These are phyloP conservation scores for Fusarium ramigenum DNA, from an alignment of 2,329 filamentous ascomycete species.

Conservation along the genomic window DNA sequence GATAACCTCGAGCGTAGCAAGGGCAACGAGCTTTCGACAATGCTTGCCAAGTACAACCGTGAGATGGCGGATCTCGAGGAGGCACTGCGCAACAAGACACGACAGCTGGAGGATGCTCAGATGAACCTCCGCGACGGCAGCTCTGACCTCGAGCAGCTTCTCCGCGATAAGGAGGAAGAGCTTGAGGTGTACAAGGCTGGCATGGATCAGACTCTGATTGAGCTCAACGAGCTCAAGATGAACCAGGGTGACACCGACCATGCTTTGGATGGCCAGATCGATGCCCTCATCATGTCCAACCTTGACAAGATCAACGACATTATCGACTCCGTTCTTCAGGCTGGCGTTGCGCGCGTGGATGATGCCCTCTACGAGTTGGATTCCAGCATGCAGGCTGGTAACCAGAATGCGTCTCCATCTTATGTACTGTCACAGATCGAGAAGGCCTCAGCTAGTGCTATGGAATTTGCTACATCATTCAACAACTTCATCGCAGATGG, in stretches of 20 bases:
- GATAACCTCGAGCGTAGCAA: slow-evolving; percentile 94
- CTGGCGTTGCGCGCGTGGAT: slow-evolving; percentile 91
- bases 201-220: slow-evolving; percentile 94
- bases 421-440: slow-evolving; percentile 97
- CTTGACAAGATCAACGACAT: slow-evolving; percentile 96
- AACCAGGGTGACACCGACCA: slow-evolving; percentile 79
- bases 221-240: slow-evolving; percentile 87
- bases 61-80: slow-evolving; percentile 98
- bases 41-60: slow-evolving; percentile 95
- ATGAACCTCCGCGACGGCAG: slow-evolving; percentile 81
- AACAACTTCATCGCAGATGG: slow-evolving; percentile 99
- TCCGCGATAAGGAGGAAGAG: slow-evolving; percentile 96
- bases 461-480: slow-evolving; percentile 97
- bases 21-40: slow-evolving; percentile 91
- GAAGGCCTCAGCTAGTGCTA: slow-evolving; percentile 92
- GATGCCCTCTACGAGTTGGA: slow-evolving; percentile 97
- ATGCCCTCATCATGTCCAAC: slow-evolving; percentile 85
- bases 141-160: slow-evolving; percentile 83
- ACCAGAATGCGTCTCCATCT: slow-evolving; percentile 94
- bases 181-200: slow-evolving; percentile 97
- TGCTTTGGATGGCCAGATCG: slow-evolving; percentile 88
- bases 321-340: slow-evolving; percentile 94
- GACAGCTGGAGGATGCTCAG: slow-evolving; percentile 84
- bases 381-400: slow-evolving; percentile 97
- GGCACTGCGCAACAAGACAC: slow-evolving; percentile 86